These are phyloP conservation scores for Geotrichum histeridarum DNA, from an alignment of 1,139 yeast species.

Conservation along the genomic window DNA sequence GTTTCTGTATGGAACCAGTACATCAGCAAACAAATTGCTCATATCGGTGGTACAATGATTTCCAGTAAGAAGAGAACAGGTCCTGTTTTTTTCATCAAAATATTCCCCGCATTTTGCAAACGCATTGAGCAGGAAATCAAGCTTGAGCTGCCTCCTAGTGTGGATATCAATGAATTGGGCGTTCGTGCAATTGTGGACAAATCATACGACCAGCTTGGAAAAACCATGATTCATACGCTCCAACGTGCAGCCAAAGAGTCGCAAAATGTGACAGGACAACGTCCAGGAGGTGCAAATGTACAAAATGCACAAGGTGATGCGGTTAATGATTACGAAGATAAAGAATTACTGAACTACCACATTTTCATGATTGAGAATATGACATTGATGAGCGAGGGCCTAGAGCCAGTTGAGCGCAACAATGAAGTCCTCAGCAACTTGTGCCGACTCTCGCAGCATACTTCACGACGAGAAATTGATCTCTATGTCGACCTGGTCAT, in stretches of 20 bases:
- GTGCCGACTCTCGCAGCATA: conserved; percentile 36
- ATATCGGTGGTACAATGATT: conserved; percentile 51
- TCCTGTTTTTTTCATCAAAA: conserved; percentile 43
- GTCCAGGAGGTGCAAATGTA: conserved; percentile 2
- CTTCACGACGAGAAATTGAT: conserved; percentile 45
- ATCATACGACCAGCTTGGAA: conserved; percentile 41
- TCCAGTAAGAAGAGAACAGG: conserved; percentile 41
- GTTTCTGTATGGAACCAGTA: conserved; percentile 56
- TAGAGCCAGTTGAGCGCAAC: conserved; percentile 37
- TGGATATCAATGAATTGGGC: conserved; percentile 27
- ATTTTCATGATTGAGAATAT: conserved; percentile 61
- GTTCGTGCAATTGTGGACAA: conserved; percentile 41
- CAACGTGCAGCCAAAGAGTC: conserved; percentile 33
- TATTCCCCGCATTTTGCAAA: conserved; percentile 45
- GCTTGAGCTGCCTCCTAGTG: conserved; percentile 21
- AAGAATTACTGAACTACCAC: conserved; percentile 53
- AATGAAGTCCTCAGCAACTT: conserved; percentile 32
- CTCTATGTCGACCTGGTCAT: conserved; percentile 50
- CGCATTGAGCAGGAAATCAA: conserved; percentile 34
- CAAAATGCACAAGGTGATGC: conserved; percentile 8
- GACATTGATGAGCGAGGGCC: conserved; percentile 52
- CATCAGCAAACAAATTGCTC: conserved; percentile 50
- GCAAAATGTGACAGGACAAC: conserved; percentile 15
- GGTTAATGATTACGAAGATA: conserved; percentile 45
- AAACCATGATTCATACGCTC: conserved; percentile 34